These are phyloP conservation scores for Geotrichum citri-aurantii DNA, from an alignment of 1,139 yeast genomes.

Conservation along the genomic window DNA sequence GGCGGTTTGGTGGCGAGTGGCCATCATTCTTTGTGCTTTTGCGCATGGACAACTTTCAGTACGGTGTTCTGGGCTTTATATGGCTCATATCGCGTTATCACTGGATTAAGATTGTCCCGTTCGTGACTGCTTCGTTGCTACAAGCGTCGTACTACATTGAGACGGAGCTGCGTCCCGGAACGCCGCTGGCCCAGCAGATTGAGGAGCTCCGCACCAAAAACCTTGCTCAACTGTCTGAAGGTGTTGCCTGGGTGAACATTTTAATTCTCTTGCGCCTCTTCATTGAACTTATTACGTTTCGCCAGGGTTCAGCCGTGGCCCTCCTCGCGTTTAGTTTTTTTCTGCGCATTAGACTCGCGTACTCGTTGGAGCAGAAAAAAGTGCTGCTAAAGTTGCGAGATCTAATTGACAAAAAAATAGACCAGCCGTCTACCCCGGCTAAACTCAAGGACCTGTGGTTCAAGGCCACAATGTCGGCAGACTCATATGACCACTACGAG, in stretches of 20 bases:
- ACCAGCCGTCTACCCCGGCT: conserved; percentile 52
- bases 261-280: conserved; percentile 43
- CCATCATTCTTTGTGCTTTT: conserved; percentile 36
- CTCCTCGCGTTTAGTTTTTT: conserved; percentile 55
- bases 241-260: conserved; percentile 65
- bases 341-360: conserved; percentile 69
- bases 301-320: conserved; percentile 60
- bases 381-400: conserved; percentile 60
- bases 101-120: conserved; percentile 57
- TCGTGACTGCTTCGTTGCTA: conserved; percentile 56
- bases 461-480: conserved; percentile 41
- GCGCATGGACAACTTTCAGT: conserved; percentile 63
- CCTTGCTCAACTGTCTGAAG: conserved; percentile 56
- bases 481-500: conserved; percentile 22
- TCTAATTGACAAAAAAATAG: conserved; percentile 54
- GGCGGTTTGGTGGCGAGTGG: conserved; percentile 37
- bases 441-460: conserved; percentile 55
- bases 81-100: conserved; percentile 52
- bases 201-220: conserved; percentile 45
- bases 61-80: conserved; percentile 46
- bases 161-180: conserved; percentile 54
- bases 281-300: conserved; percentile 53
- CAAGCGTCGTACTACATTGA: conserved; percentile 62
- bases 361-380: conserved; percentile 60
- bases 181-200: conserved; percentile 42